phyloP scores from a whole-genome alignment of 495 filamentous ascomycete genomes.

The Haplographium delicatum region DNA sequence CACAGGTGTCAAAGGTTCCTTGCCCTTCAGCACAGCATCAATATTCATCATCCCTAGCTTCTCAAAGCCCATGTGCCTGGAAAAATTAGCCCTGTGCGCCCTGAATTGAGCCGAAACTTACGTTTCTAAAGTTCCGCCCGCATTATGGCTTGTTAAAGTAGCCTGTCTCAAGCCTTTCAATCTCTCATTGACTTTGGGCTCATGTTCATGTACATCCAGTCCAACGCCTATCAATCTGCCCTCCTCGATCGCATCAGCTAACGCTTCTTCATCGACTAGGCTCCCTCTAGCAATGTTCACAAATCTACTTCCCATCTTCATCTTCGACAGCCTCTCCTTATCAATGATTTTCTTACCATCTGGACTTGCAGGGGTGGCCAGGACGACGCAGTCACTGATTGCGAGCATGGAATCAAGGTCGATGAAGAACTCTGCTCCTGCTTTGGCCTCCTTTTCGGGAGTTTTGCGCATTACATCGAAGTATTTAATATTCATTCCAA shows the following conservation, averaged over 20 bases:
- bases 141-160: constrained; percentile 65
- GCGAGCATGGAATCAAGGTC: constrained; percentile 48
- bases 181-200: constrained; percentile 29
- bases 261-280: constrained; percentile 64
- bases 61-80: constrained; percentile 61
- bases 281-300: constrained; percentile 70
- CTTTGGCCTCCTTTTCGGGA: constrained; percentile 32
- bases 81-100: not conserved
- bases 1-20: constrained; percentile 57
- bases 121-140: constrained; percentile 65
- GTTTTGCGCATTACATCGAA: constrained; percentile 57
- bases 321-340: constrained; percentile 39
- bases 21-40: constrained; percentile 48
- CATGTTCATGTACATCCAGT: constrained; percentile 63
- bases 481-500: constrained; percentile 67
- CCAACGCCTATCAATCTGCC: constrained; percentile 50
- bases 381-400: constrained; percentile 57
- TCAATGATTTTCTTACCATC: constrained; percentile 53
- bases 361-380: constrained; percentile 58
- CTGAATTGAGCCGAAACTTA: constrained; percentile 1
- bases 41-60: constrained; percentile 69
- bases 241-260: constrained; percentile 56
- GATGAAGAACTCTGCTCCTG: constrained; percentile 46
- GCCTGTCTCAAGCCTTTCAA: constrained; percentile 35
- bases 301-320: constrained; percentile 55